Base-by-base conservation (phyloP, 805 yeast species). In the Spathaspora girioi region DNA sequence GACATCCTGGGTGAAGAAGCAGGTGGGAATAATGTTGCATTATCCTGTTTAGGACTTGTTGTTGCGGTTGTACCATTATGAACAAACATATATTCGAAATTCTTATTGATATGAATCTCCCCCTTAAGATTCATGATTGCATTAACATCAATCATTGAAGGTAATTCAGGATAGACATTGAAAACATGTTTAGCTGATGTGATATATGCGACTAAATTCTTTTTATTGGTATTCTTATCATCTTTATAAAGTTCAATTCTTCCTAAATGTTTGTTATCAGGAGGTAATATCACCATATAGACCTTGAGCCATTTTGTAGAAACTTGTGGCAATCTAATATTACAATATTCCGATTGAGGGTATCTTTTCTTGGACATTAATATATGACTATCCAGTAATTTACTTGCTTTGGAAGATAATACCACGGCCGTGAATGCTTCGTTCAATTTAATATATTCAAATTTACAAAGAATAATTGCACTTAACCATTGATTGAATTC, bases 391-490 rank as follows among this genome's bases (percentile, higher is more conserved):
- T 84, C 90, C 2, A 79, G 72, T 50, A 84, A 71, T 48, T 70
- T 63, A 2, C 82, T 71, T 1, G 86, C 89, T 56, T 80, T 82
- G 8, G 80, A 66, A 8, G 86, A 79, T 32, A 84, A 64, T 32
- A 84, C 66, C 2, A 83, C 86, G 6, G 87, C 90, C 0, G 89
- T 83, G 60, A 79, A 84, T 18, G 83, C 77, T 64, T 83, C 86
- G 59, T 80, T 83, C 49, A 84, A 68, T 46, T 79, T 76, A 17
- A 75, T 72, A 57, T 70, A 77, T 64, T 84, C 90, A 59, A 70
- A 84, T 55, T 77, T 79, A n/a, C 85, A 67, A 45, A 84, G 63
- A 47, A 76, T 67, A 35, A 84, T 62, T 2, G 83, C 79, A 1
- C 82, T 67, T 17, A 80, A 67, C 80, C 81, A 77, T 46, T 54